Evolutionary conservation across 768 basidiomycete species (phyloP), one percentile per base, ranked within the genome.

Genomic region (Imleria badia): DNA sequence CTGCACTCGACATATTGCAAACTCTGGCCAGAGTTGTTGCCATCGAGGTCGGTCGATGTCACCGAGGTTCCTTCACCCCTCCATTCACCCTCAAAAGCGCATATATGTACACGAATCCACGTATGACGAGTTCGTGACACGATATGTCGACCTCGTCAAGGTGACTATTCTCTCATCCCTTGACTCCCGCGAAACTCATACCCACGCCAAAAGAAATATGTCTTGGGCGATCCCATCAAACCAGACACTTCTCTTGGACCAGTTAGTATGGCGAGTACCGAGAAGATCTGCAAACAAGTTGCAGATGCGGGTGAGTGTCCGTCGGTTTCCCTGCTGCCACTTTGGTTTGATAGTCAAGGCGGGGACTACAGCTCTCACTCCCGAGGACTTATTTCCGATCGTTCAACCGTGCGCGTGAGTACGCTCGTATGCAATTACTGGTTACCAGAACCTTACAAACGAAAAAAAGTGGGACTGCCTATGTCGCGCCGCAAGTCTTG

Each of bases 21-120:
- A 98, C 72, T 94, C 95, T 15, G 97, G 97, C 2, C 97, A 99
- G 73, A 95, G 93, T 59, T 98, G 96, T 71, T 98, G 96, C 89
- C 0, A 77, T 98, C 55, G 97, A 99, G 78, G 90, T 89, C 56
- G 15, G 75, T 64, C 6, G 34, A 31, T 39, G 22, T 26, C 39
- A 33, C n/a, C 30, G 15, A 20, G 20, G 26, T 15, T 17, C 26
- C 30, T 34, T 48, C 26, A 35, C 17, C 6, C 9, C 31, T 39
- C 19, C 12, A 15, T 17, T 44, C n/a, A 45, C 23, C 7, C 22
- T 17, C 41, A 17, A 34, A 36, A 93, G 88, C 82, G 96, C 17
- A 93, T 99, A 39, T 98, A 98, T 69, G 96, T 98, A 23, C 92
- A 98, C 66, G 86, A 91, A 64, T 76, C 80, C 0, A 65, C 95